These are phyloP conservation scores for Pontederia paniculata DNA, from an alignment of 176 grass and related monocot genomes.

Conservation along the genomic window DNA sequence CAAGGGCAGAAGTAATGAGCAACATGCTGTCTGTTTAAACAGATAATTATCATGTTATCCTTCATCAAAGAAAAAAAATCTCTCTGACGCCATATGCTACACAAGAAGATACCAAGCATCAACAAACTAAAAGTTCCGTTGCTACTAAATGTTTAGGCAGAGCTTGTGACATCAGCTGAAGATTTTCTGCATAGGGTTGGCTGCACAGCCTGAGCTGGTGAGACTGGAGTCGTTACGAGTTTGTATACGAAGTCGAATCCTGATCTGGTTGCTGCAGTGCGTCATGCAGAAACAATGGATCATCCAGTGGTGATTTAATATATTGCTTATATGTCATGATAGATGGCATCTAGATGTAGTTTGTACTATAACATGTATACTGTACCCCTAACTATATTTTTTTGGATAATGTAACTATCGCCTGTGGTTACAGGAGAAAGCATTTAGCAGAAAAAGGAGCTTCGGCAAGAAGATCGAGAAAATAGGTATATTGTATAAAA, in stretches of 20 bases:
- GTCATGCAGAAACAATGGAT: conserved; percentile 53
- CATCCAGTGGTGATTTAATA: conserved; percentile 57
- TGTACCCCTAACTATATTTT: not conserved
- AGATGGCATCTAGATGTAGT: too few species aligned
- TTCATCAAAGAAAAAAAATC: too few species aligned
- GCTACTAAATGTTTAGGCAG: conserved; percentile 37
- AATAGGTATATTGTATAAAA: conserved; percentile 19
- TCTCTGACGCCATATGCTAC: too few species aligned
- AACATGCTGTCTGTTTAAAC: too few species aligned
- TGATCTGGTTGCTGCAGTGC: conserved; percentile 79
- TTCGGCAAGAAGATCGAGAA: conserved; percentile 93
- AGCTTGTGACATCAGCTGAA: conserved; percentile 84
- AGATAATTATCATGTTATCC: too few species aligned
- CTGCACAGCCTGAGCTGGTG: conserved; percentile 79
- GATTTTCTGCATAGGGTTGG: conserved; percentile 97
- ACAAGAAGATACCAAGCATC: too few species aligned
- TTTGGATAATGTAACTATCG: too few species aligned
- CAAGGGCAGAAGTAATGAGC: too few species aligned
- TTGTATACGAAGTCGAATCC: conserved; percentile 53
- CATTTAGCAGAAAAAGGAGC: conserved; percentile 97
- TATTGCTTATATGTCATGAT: too few species aligned
- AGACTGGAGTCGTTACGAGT: conserved; percentile 78
- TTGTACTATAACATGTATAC: not conserved
- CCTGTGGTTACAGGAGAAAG: conserved; percentile 43
- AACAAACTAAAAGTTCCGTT: not conserved